Base-by-base conservation (phyloP, 768 basidiomycete genomes). In the Tylopilus subfusipes region DNA sequence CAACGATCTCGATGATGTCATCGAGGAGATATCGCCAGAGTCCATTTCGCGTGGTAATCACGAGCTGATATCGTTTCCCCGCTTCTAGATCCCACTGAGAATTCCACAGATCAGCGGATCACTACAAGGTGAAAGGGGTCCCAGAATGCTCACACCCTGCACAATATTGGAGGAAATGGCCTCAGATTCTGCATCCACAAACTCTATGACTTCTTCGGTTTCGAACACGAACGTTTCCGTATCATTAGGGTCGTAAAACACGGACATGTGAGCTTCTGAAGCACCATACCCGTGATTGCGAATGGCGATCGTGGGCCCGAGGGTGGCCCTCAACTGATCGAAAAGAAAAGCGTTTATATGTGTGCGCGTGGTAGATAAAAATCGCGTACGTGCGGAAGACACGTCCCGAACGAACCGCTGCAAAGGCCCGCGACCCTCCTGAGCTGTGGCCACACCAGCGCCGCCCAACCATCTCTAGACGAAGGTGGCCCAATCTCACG, bases 1-100 rank as follows among this genome's bases (percentile, higher is more conserved):
- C 39, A 21, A 22, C 21, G 7, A 40, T 40, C 21, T 22, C 21
- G 21, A 40, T 22, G 22, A 63, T 36, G 30, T 60, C 63, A 33
- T 56, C 58, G 11, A 63, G 22, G 7, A 44, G 36, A 30, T 63
- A 60, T 14, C 62, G 34, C 62, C 58, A 63, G n/a, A 57, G 39
- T 7, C 62, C 62, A 7, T 55, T 52, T 31, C 48, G 49, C 10
- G 62, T 63, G 18, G 59, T 63, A 6, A 64, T 0, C 13, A 54
- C 50, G 5, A 56, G 16, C 18, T 56, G 46, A 39, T 62, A 60
- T 3, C 22, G 46, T 19, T 39, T 34, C 18, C 60, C 60, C n/a
- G 38, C 33, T 14, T 62, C 25, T 16, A 54, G 19, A 3, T 54
- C 45, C 55, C 51, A 55, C 62, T 63, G 29, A 11, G 4, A 29